Base-by-base conservation (phyloP, 192 early-diverging fungal genomes). In the Rhizophagus sp. region DNA sequence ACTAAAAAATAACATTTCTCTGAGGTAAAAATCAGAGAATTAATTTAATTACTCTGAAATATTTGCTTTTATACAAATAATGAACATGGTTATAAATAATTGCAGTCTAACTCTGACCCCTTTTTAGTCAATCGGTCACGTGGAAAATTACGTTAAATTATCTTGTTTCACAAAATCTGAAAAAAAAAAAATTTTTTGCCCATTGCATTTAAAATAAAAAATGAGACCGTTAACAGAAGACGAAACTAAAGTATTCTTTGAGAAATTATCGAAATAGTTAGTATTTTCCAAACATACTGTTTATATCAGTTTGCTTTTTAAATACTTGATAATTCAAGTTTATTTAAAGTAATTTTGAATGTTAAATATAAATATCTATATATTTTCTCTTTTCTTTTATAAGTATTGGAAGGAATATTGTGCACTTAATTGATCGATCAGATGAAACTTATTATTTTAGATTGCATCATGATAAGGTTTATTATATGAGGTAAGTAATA, bases 371-470 rank as follows among this genome's bases (percentile, higher is more conserved):
- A 30, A 30, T 30, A 30, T 30, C 30, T 1, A 30, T 30, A 30
- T 30, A 41, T 41, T 41, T 41, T 41, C 39, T 41, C 39, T 79
- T 71, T 74, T 39, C 61, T 25, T 13, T 22, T 57, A 61, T 30
- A 81, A 95, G 93, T 82, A 97, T 99, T 82, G 98, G 97, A 79
- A 91, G 92, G 71, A 99, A 99, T 87, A 96, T 99, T 80, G 91
- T 91, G 12, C 97, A 97, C 79, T 84, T 98, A 64, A 96, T 98
- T 65, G 96, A 98, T 85, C 88, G 98, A 73, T 92, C 93, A 22
- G 98, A 99, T 86, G 97, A 98, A 83, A 95, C 95, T 13, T 96
- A 97, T 84, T 98, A 96, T 87, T 98, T 99, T 87, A 90, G 98
- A 81, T 86, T 98, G 66, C 97, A 98, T 78, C 92, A 94, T 67